These are phyloP conservation scores for Phoenix roebelenii DNA, from an alignment of 176 grass and related monocot species.

Conservation along the genomic window DNA sequence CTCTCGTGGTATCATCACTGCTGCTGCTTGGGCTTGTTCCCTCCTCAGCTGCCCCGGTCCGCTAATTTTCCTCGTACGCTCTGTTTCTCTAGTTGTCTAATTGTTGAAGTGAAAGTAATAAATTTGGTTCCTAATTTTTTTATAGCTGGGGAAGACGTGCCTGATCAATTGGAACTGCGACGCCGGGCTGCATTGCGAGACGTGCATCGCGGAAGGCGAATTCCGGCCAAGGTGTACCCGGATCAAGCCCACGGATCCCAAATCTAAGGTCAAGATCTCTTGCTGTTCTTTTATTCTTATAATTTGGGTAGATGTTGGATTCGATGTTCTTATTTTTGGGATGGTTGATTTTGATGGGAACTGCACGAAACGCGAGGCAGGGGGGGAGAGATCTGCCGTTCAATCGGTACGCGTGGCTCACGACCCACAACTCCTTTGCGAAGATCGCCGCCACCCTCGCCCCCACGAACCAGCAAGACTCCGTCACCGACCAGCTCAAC, in stretches of 20 bases:
- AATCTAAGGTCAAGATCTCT: constrained; percentile 34
- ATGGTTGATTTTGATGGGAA: no score
- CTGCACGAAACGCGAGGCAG: no score
- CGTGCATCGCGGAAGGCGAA: constrained; percentile 57
- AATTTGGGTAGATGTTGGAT: no score
- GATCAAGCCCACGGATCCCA: constrained; percentile 64
- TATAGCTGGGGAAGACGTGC: constrained; percentile 52
- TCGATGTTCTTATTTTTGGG: no score
- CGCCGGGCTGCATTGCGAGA: constrained; percentile 84
- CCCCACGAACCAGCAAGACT: constrained; percentile 80
- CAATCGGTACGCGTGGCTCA: constrained; percentile 91
- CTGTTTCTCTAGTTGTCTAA: neutral
- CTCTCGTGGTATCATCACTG: no score
- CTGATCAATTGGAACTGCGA: constrained; percentile 48
- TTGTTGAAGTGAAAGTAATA: no score
- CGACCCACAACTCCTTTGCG: constrained; percentile 96
- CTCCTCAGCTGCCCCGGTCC: no score
- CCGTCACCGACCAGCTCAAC: constrained; percentile 71
- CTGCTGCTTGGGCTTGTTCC: no score
- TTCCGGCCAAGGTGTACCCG: constrained; percentile 67
- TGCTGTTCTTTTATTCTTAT: neutral
- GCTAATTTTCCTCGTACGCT: neutral
- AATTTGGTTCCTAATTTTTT: no score
- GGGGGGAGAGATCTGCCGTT: constrained; percentile 63
- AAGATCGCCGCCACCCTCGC: constrained; percentile 48